Evolutionary conservation across 176 grass and related monocot genomes (phyloP).

Genomic region (Paspalum vaginatum): DNA sequence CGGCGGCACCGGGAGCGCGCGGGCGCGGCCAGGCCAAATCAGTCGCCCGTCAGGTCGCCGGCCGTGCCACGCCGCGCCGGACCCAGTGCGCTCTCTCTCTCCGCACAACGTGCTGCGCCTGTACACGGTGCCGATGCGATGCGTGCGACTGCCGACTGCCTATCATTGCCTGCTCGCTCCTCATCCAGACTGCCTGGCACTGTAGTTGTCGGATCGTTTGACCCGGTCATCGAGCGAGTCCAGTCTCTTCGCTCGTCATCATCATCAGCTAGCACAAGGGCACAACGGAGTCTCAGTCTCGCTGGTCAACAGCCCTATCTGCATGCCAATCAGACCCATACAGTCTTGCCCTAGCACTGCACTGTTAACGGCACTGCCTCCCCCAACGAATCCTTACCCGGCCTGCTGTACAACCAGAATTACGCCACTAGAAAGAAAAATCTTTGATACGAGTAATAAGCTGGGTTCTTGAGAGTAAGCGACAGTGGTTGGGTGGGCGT

Average conservation of each 20-base stretch:
- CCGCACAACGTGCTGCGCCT: background rate
- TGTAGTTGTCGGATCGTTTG: background rate
- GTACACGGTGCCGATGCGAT: background rate
- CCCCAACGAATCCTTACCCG: background rate
- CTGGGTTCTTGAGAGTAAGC: background rate
- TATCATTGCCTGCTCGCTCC: background rate
- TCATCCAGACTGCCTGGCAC: background rate
- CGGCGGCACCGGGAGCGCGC: background rate
- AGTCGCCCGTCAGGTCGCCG: too few relatives aligned
- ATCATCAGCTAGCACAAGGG: too few relatives aligned
- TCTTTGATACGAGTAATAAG: background rate
- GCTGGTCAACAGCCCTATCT: background rate
- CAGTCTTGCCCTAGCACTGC: too few relatives aligned
- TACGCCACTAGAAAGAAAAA: background rate
- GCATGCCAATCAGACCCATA: conserved; percentile 29
- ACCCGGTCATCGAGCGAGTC: conserved; percentile 3
- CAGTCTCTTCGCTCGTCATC: background rate
- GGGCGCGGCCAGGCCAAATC: background rate
- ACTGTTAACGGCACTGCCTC: background rate
- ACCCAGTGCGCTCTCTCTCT: background rate
- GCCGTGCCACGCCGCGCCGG: background rate
- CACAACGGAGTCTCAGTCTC: background rate
- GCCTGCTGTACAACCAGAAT: too few relatives aligned
- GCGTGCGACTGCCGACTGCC: too few relatives aligned
- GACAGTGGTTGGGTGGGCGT: background rate